Conservation (phyloP, 176 grass and related monocot genomes). For the Alloteropsis semialata region DNA sequence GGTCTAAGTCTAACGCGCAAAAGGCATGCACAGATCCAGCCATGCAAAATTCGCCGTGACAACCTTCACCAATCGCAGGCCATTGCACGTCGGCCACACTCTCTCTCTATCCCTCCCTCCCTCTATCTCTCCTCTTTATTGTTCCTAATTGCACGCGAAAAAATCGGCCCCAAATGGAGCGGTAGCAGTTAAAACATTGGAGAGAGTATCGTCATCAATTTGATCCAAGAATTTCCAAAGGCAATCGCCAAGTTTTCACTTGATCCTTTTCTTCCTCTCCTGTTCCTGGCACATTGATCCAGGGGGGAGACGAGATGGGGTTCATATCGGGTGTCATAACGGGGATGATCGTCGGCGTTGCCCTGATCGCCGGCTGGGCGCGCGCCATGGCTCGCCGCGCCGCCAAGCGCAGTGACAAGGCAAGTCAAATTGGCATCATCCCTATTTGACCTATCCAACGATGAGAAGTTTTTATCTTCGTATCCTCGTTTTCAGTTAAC, state of each 20-base stretch:
- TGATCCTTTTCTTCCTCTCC: background rate
- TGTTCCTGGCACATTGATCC: background rate
- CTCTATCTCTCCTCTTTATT: background rate
- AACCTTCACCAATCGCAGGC: conserved; percentile 12
- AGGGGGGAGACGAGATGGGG: conserved; percentile 47
- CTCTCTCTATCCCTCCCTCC: background rate
- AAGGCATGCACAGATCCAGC: background rate
- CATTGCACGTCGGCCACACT: background rate
- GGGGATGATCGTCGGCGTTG: conserved; percentile 71
- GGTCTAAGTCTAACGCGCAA: background rate
- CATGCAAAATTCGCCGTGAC: conserved; percentile 13
- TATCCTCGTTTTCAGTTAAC: background rate
- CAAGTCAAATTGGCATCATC: background rate
- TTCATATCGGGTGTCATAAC: conserved; percentile 80
- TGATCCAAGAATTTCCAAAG: background rate
- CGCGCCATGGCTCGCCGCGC: conserved; percentile 65
- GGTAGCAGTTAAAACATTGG: conserved; percentile 19
- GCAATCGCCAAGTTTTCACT: background rate
- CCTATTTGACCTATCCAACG: conserved; percentile 8
- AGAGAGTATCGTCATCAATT: conserved; percentile 2
- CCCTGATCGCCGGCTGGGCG: conserved; percentile 70
- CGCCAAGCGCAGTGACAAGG: conserved; percentile 62
- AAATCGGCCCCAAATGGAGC: conserved; percentile 33
- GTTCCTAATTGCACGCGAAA: conserved; percentile 25
- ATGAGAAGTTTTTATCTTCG: background rate